These are phyloP conservation scores for Botrytis pseudocinerea DNA, from an alignment of 2,329 filamentous ascomycete species.

Conservation along the genomic window DNA sequence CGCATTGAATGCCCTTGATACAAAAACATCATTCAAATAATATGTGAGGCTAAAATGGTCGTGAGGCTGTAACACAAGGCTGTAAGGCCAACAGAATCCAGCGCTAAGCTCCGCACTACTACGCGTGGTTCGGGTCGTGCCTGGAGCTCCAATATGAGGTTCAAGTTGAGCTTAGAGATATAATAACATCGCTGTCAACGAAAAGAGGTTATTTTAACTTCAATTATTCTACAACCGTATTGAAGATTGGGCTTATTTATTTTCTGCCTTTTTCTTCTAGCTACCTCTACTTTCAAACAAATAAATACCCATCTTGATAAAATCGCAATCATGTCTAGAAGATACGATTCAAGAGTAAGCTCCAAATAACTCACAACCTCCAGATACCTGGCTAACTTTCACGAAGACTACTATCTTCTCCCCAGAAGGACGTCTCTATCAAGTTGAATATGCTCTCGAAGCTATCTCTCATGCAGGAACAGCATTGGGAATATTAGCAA, in stretches of 20 bases:
- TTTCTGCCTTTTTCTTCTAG: slow-evolving; percentile 8
- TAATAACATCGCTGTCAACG: slow-evolving; percentile 23
- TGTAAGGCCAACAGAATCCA: slow-evolving; percentile 16
- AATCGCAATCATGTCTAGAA: slow-evolving; percentile 73
- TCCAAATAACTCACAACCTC: slow-evolving; percentile 26
- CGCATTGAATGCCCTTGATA: neutral
- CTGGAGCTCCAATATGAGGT: slow-evolving; percentile 35
- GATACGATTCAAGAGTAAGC: slow-evolving; percentile 94
- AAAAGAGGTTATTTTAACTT: slow-evolving; percentile 17
- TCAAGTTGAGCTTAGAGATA: slow-evolving; percentile 25
- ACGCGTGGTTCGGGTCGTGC: slow-evolving; percentile 33
- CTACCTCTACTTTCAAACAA: slow-evolving; percentile 11
- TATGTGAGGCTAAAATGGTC: neutral
- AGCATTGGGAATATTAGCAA: slow-evolving; percentile 91
- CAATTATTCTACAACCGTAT: slow-evolving; percentile 5
- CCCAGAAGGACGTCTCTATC: slow-evolving; percentile 95
- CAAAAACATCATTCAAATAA: slow-evolving; percentile 17
- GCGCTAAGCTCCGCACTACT: slow-evolving; percentile 25
- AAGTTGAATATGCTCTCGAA: slow-evolving; percentile 98
- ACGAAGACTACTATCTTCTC: slow-evolving; percentile 97
- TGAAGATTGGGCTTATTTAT: slow-evolving; percentile 4
- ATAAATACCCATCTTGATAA: neutral
- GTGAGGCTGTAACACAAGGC: slow-evolving; percentile 11
- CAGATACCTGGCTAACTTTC: slow-evolving; percentile 31
- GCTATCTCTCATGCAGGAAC: slow-evolving; percentile 98